Evolutionary conservation across 2,329 filamentous ascomycete genomes (phyloP), one percentile per base, ranked within the genome.

Genomic region (Pseudopithomyces chartarum): DNA sequence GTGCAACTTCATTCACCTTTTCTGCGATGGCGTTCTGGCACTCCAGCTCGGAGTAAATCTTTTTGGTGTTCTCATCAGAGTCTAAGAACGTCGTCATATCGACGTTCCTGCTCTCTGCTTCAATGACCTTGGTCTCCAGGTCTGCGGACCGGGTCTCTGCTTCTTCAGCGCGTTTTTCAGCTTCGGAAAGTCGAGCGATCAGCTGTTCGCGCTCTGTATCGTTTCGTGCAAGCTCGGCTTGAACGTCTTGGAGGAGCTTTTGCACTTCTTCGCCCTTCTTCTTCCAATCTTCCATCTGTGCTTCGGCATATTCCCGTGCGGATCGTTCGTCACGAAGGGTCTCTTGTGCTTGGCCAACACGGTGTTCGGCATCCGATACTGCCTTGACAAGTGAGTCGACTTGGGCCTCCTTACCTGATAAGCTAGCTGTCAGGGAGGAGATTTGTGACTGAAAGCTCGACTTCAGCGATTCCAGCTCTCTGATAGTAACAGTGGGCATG

Each of bases 351-450:
- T 95, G 90, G 29, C 92, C 94, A 19, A 96, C 93, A 20, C 94
- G 89, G 72, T 92, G 90, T 79, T 99, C 95, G 0, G 95, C 94
- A 76, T 98, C 93, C 6, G 86, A 87, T 29, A 98, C 87, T 0
- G 95, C 92, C 42, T 90, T 87, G 74, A 97, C 97, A 56, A 98
- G 84, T 33, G 90, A 94, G 49, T 88, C 83, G 34, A 95, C 91
- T 74, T 98, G 93, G 6, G 94, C 94, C 73, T 98, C 94, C 69
- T 95, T 96, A 47, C 95, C 95, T 67, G 89, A 93, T 10, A 99
- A 82, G 10, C 91, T 94, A 2, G 95, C 95, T 70, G 91, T 95
- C 17, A 99, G 85, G n/a, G 90, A 92, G 60, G 92, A 96, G 57
- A 99, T 96, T 73, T 98, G 91, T 0, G 93, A 96, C 50, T 96